These are phyloP conservation scores for Tausonia pullulans DNA, from an alignment of 1,284 basidiomycete species.

Conservation along the genomic window DNA sequence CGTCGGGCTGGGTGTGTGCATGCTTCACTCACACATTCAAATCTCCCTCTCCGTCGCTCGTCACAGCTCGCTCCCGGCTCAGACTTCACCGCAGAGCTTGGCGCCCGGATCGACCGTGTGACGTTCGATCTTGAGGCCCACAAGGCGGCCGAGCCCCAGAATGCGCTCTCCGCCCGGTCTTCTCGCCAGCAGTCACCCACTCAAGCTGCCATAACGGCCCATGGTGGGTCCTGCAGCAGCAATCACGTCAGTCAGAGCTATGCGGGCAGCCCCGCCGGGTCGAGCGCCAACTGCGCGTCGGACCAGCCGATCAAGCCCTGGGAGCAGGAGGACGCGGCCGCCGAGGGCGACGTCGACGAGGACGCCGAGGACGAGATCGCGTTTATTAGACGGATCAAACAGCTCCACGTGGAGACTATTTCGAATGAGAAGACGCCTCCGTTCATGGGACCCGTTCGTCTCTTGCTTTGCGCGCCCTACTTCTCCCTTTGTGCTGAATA, in stretches of 20 bases:
- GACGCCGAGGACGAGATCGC: conserved; percentile 8
- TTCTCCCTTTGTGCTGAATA: too few species aligned
- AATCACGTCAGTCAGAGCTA: too few species aligned
- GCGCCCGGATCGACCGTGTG: conserved; percentile 54
- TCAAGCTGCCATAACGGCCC: conserved; percentile 9
- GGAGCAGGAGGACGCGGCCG: conserved; percentile 23
- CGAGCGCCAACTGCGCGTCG: not conserved
- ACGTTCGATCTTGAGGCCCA: conserved; percentile 49
- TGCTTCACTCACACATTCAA: too few species aligned
- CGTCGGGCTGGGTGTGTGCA: too few species aligned
- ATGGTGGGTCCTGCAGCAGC: too few species aligned
- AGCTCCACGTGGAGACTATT: conserved; percentile 30
- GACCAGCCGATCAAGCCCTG: conserved; percentile 11
- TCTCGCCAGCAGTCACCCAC: conserved; percentile 17
- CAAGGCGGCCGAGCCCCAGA: conserved; percentile 18
- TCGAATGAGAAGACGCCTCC: too few species aligned
- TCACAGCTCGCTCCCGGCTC: conserved; percentile 53
- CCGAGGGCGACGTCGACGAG: conserved; percentile 19
- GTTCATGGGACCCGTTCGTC: too few species aligned
- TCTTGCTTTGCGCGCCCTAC: too few species aligned
- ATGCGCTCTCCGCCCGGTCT: not conserved
- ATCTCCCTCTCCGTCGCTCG: not conserved
- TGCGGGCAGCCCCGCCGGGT: not conserved
- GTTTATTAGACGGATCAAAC: conserved; percentile 53
- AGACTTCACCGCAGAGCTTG: conserved; percentile 56